Conservation (phyloP, 1,284 basidiomycete species). For the Cystobasidiaceae sp. region DNA sequence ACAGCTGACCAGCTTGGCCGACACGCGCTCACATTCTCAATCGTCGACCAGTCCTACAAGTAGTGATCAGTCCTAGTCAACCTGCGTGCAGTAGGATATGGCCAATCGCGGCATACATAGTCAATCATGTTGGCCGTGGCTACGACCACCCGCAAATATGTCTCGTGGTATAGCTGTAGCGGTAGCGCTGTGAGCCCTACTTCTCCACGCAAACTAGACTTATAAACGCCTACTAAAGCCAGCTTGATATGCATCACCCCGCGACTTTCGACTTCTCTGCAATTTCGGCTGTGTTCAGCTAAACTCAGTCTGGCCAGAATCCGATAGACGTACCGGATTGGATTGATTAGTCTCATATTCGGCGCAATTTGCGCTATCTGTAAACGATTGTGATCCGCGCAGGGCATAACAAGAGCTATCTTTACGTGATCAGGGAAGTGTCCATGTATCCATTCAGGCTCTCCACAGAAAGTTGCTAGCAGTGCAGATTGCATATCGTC, state of each 20-base stretch:
- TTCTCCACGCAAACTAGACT: not conserved
- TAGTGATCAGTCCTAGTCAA: not conserved
- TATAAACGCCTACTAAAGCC: not conserved
- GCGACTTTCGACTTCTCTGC: slow-evolving; percentile 15
- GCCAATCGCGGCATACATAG: slow-evolving; percentile 4
- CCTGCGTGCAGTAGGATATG: not conserved
- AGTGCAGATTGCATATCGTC: slow-evolving; percentile 24
- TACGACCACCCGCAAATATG: slow-evolving; percentile 18
- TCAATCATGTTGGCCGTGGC: slow-evolving; percentile 23
- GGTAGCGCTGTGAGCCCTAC: not conserved
- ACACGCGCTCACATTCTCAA: slow-evolving; percentile 29
- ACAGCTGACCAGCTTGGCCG: not conserved
- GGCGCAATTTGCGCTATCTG: slow-evolving; percentile 12
- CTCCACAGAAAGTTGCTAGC: slow-evolving; percentile 23
- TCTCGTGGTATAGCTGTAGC: slow-evolving; percentile 19
- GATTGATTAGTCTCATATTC: slow-evolving; percentile 23
- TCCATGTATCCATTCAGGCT: slow-evolving; percentile 26
- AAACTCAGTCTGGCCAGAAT: too few relatives aligned
- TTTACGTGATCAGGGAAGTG: slow-evolving; percentile 20
- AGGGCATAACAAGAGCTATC: slow-evolving; percentile 25
- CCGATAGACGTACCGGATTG: not conserved
- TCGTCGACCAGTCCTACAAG: slow-evolving; percentile 20
- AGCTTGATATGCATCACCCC: slow-evolving; percentile 29
- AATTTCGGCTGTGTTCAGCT: too few relatives aligned
- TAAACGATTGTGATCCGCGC: not conserved